Percentiles rank a stretch among this genome's conserved stretches.
These are phyloP conservation scores for Calocera viscosa DNA, from an alignment of 768 basidiomycete species.

Conservation along the genomic window DNA sequence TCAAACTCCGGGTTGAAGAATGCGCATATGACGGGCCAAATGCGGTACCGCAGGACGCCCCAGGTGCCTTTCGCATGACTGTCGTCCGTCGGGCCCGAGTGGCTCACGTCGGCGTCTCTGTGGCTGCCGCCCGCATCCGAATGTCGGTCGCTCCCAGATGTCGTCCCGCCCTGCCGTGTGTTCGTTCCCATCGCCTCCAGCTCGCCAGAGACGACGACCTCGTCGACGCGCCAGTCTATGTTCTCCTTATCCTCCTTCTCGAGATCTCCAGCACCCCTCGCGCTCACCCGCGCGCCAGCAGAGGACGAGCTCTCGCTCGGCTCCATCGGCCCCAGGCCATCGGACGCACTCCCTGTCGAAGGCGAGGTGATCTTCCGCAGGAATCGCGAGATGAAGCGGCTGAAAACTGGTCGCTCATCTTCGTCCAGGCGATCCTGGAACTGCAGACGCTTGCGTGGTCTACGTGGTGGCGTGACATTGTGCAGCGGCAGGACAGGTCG, in stretches of 20 bases:
- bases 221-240: conserved; percentile 20
- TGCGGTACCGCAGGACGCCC: conserved; percentile 16
- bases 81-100: conserved; percentile 7
- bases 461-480: not conserved
- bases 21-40: not conserved
- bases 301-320: conserved; percentile 6
- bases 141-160: not conserved
- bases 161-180: conserved; percentile 10
- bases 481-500: not conserved
- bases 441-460: not conserved
- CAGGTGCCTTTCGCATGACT: conserved; percentile 7
- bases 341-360: not conserved
- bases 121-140: not conserved
- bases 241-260: conserved; percentile 11
- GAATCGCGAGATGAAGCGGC: not conserved
- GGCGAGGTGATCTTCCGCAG: conserved; percentile 3
- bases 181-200: conserved; percentile 18
- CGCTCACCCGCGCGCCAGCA: not conserved
- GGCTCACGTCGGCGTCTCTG: not conserved
- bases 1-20: conserved; percentile 1
- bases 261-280: not conserved
- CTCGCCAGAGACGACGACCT: conserved; percentile 22
- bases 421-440: conserved; percentile 1
- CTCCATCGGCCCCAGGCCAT: not conserved
- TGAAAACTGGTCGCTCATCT: not conserved